Base-by-base conservation (phyloP, 139 green algal species). In the Axilococcus clingmanii region DNA sequence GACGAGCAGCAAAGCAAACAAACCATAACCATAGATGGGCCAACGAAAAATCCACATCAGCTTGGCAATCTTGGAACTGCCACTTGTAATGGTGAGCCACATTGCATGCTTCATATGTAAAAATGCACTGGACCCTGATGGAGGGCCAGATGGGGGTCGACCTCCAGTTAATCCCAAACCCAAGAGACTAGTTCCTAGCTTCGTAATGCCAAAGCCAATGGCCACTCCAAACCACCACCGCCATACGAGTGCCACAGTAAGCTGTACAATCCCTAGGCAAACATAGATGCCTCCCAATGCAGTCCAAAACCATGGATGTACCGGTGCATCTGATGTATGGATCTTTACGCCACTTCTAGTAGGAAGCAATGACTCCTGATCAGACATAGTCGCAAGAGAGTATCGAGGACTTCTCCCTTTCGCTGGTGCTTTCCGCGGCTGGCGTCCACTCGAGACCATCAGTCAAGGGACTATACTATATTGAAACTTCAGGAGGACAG, bases 241-340 rank as follows among this genome's bases (percentile, higher is more conserved):
- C 40, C 40, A 48, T 14, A 30, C 16, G 19, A 48, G 7, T n/a
- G 20, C 29, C 16, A 48, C 20, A 22, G 15, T 22, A 5, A 8
- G 20, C 16, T 48, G 40, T 5, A 24, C 29, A 15, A 24, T 12
- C n/a, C 40, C 40, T 27, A 48, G 40, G 9, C n/a, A 19, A 48
- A 48, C n/a, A 31, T 31, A 48, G 6, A 48, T 9, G 40, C 19
- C n/a, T 0, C 40, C 40, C 19, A 28, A 15, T 30, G 20, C n/a
- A 28, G 29, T 28, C 40, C 40, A 48, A 48, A 24, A 43, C 17
- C 36, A 43, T 43, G n/a, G n/a, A n/a, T n/a, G n/a, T n/a, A n/a
- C n/a, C n/a, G n/a, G n/a, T n/a, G n/a, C n/a, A n/a, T n/a, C n/a
- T n/a, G n/a, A n/a, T n/a, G n/a, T n/a, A n/a, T n/a, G n/a, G n/a